phyloP scores from a whole-genome alignment of 1,139 yeast genomes.

The Hyphopichia khmerensis region DNA sequence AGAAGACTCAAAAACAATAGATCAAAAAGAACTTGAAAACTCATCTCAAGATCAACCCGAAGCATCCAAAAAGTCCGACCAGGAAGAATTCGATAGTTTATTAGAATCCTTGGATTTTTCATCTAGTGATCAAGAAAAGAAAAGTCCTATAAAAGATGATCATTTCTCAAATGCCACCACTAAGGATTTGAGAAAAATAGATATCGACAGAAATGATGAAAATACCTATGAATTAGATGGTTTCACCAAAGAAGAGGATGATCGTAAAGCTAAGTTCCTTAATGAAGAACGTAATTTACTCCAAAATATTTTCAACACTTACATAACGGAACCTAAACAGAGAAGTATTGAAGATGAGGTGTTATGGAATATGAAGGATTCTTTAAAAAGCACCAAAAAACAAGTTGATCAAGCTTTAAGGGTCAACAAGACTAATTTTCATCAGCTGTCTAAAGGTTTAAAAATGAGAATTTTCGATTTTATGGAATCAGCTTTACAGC shows the following conservation, averaged over 20 bases:
- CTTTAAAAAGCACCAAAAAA: background rate
- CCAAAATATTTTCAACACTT: constrained; percentile 23
- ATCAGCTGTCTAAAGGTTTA: background rate
- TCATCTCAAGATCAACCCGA: too few relatives aligned
- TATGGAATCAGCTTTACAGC: constrained; percentile 21
- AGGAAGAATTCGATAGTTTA: constrained; percentile 5
- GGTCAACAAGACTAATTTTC: background rate
- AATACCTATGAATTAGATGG: constrained; percentile 15
- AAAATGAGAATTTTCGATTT: constrained; percentile 13
- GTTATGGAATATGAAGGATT: background rate
- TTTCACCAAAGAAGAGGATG: constrained; percentile 3
- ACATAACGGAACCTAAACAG: constrained; percentile 8
- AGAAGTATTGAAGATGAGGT: background rate
- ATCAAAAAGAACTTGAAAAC: background rate
- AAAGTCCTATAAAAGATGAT: background rate
- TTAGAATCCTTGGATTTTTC: constrained; percentile 9
- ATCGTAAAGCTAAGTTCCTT: constrained; percentile 9
- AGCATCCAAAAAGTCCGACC: background rate
- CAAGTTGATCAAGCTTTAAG: background rate
- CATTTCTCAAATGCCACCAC: constrained; percentile 3
- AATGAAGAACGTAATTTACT: constrained; percentile 24
- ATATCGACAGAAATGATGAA: constrained; percentile 16
- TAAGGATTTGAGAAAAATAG: constrained; percentile 8
- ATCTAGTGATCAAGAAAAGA: background rate
- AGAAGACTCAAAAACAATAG: background rate